These are phyloP conservation scores for Arthroderma sp. DNA, from an alignment of 2,329 filamentous ascomycete genomes.

Conservation along the genomic window DNA sequence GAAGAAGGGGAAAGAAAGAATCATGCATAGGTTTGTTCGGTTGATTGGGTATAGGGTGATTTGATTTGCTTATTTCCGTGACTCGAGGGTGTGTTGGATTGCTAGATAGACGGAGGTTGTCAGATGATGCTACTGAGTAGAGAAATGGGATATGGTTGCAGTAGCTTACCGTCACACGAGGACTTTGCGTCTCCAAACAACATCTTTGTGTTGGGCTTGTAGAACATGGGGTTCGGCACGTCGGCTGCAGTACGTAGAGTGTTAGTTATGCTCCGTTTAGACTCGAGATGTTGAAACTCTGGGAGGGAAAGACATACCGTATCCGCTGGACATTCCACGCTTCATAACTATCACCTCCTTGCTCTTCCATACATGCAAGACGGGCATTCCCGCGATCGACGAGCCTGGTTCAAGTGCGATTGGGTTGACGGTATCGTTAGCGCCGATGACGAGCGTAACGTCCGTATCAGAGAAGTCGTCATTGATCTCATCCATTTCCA, in stretches of 20 bases:
- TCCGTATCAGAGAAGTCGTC: conserved; percentile 81
- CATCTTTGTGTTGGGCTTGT: conserved; percentile 81
- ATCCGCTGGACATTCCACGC: conserved; percentile 74
- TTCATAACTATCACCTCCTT: conserved; percentile 93
- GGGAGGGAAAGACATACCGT: conserved; percentile 43
- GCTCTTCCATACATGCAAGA: conserved; percentile 85
- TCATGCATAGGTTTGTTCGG: too few relatives aligned
- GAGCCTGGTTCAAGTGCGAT: conserved; percentile 74
- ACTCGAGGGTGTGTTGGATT: conserved; percentile 11
- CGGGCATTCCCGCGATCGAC: conserved; percentile 83
- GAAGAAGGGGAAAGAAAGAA: too few relatives aligned
- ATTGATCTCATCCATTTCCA: conserved; percentile 95
- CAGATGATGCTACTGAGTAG: background rate
- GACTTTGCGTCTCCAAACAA: conserved; percentile 80
- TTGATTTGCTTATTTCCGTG: conserved; percentile 10
- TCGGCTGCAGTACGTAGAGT: conserved; percentile 45
- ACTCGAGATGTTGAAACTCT: background rate
- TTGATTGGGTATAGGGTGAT: too few relatives aligned
- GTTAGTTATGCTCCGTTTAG: background rate
- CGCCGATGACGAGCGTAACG: conserved; percentile 75
- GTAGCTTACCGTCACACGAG: conserved; percentile 57
- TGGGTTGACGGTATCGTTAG: conserved; percentile 86
- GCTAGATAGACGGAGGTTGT: conserved; percentile 4
- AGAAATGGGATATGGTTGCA: background rate
- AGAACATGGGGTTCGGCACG: conserved; percentile 88